Conservation (phyloP, 1,139 yeast genomes). For the Pichia norvegensis region DNA sequence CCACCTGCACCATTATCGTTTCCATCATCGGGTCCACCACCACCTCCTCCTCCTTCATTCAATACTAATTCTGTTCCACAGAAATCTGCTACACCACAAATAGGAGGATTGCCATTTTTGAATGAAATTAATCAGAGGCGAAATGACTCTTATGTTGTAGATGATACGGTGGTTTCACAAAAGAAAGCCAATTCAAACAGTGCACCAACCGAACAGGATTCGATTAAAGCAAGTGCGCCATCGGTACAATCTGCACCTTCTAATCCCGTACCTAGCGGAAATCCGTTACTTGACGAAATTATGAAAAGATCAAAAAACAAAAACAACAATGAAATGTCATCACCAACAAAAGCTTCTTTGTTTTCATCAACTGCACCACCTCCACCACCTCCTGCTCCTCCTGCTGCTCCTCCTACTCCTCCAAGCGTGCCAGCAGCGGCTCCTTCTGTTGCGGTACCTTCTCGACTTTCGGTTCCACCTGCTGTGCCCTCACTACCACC, state of each 20-base stretch:
- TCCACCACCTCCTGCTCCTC: slow-evolving; percentile 1
- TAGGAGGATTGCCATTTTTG: slow-evolving; percentile 40
- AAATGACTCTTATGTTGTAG: slow-evolving; percentile 42
- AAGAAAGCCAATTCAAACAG: slow-evolving; percentile 6
- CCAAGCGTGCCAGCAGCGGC: slow-evolving; percentile 19
- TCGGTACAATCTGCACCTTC: slow-evolving; percentile 8
- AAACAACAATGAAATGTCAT: neutral
- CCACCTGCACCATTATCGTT: slow-evolving; percentile 5
- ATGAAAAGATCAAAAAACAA: slow-evolving; percentile 11
- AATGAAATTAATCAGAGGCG: slow-evolving; percentile 51
- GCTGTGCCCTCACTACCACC: slow-evolving; percentile 9
- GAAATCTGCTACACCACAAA: slow-evolving; percentile 14
- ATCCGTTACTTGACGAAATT: slow-evolving; percentile 16
- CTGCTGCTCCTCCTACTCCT: slow-evolving; percentile 18
- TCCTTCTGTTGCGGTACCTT: slow-evolving; percentile 10
- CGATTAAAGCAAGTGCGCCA: slow-evolving; percentile 15
- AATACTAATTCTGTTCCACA: neutral
- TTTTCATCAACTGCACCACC: neutral
- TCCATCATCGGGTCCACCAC: slow-evolving; percentile 7
- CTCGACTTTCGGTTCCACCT: slow-evolving; percentile 11
- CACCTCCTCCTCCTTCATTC: slow-evolving; percentile 17
- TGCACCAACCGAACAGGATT: slow-evolving; percentile 15
- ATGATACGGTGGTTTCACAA: slow-evolving; percentile 12
- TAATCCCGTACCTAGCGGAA: slow-evolving; percentile 9
- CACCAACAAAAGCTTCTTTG: slow-evolving; percentile 1